Conservation (phyloP, 2,329 filamentous ascomycete genomes). For the Fusarium secorum region DNA sequence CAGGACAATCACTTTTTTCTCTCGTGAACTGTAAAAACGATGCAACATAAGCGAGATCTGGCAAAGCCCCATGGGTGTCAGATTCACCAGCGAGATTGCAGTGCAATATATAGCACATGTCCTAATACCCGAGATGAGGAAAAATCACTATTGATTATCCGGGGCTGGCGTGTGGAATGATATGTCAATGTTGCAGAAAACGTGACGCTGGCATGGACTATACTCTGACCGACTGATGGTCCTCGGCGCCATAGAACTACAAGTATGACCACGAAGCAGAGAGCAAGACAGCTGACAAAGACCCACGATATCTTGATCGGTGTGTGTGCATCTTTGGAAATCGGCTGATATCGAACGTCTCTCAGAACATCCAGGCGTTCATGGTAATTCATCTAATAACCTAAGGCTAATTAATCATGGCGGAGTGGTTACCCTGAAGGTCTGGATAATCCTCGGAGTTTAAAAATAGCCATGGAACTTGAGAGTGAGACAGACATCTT, state of each 20-base stretch:
- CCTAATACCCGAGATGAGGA: constrained; percentile 22
- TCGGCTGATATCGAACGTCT: constrained; percentile 40
- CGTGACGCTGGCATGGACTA: background rate
- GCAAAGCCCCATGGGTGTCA: background rate
- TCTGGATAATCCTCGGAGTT: constrained; percentile 35
- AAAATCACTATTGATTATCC: background rate
- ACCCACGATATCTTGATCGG: constrained; percentile 14
- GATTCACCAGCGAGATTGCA: constrained; percentile 27
- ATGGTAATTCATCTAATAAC: background rate
- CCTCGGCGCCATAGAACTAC: constrained; percentile 9
- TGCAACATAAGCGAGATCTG: constrained; percentile 26
- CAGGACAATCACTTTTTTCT: background rate
- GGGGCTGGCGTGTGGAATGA: constrained; percentile 22
- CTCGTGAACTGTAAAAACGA: background rate
- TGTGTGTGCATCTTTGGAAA: constrained; percentile 20
- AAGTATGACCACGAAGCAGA: constrained; percentile 1
- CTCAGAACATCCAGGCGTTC: constrained; percentile 19
- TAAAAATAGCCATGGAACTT: background rate
- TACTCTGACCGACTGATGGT: constrained; percentile 12
- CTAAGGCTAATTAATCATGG: too few relatives aligned
- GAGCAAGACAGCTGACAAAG: constrained; percentile 25
- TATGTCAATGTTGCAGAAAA: constrained; percentile 9
- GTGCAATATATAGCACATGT: constrained; percentile 15
- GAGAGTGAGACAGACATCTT: background rate
- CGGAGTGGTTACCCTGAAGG: background rate